phyloP scores from a whole-genome alignment of 208 protist species.

The Leishmania turanica region DNA sequence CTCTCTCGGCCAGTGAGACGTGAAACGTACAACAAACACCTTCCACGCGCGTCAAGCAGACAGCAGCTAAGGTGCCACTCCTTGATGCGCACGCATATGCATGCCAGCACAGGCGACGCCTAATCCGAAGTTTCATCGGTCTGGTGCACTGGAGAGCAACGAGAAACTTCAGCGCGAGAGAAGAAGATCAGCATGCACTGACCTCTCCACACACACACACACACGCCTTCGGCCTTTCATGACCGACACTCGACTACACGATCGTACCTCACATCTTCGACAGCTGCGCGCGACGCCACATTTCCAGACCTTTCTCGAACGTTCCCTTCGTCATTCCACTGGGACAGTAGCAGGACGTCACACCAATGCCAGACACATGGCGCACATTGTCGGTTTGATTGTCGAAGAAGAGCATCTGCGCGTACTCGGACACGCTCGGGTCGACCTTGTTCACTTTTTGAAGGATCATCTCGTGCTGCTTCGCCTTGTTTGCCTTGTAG shows the following conservation, averaged over 20 bases:
- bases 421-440: conserved; percentile 56
- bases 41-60: background rate
- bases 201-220: no score
- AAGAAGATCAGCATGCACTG: background rate
- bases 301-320: conserved; percentile 68
- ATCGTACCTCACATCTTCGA: conserved; percentile 21
- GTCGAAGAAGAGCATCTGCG: conserved; percentile 92
- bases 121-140: background rate
- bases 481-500: conserved; percentile 74
- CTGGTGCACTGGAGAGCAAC: conserved; percentile 10
- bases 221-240: background rate
- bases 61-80: background rate
- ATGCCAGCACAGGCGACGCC: background rate
- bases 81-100: background rate
- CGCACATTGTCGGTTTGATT: conserved; percentile 87
- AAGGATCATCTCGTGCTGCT: conserved; percentile 66
- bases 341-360: conserved; percentile 78
- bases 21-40: no score
- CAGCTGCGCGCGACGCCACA: conserved; percentile 46
- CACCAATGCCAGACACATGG: conserved; percentile 72
- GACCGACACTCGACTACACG: background rate
- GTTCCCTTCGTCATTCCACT: conserved; percentile 70
- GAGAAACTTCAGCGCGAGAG: conserved; percentile 6
- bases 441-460: conserved; percentile 43
- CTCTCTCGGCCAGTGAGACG: no score